Percentiles rank a stretch among this genome's conserved stretches.
phyloP scores from a whole-genome alignment of 345 rosid genomes.

The Rhodamnia rubescens region DNA sequence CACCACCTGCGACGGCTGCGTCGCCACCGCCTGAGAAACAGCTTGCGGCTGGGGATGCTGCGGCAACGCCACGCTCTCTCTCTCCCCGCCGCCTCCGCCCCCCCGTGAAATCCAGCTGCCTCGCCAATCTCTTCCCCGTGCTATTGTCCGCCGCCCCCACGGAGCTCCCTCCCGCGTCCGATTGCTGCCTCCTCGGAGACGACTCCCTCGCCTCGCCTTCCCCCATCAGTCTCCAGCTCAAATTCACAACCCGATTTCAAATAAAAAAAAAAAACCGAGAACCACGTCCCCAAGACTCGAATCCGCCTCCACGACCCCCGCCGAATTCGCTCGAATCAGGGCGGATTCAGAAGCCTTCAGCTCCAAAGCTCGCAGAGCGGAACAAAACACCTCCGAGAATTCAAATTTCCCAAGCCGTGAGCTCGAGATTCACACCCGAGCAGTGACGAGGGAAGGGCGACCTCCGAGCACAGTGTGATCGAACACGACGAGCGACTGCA shows the following conservation, averaged over 20 bases:
- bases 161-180: constrained; percentile 17
- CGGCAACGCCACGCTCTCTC: constrained; percentile 27
- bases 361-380: neutral
- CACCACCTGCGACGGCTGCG: constrained; percentile 5
- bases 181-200: constrained; percentile 45
- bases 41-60: constrained; percentile 38
- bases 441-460: neutral
- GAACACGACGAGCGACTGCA: neutral
- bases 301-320: neutral
- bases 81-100: constrained; percentile 5
- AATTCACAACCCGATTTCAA: neutral
- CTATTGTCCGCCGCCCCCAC: constrained; percentile 18
- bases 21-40: constrained; percentile 5
- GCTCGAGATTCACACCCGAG: constrained; percentile 1
- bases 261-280: no score
- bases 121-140: constrained; percentile 51
- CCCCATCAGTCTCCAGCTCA: constrained; percentile 35
- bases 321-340: constrained; percentile 2
- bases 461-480: neutral
- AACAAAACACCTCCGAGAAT: neutral
- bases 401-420: neutral
- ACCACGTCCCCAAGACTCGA: neutral
- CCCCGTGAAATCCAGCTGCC: constrained; percentile 91
- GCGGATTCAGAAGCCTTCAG: neutral
- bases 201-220: constrained; percentile 39